These are phyloP conservation scores for Candida glucosophila DNA, from an alignment of 1,139 yeast genomes.

Conservation along the genomic window DNA sequence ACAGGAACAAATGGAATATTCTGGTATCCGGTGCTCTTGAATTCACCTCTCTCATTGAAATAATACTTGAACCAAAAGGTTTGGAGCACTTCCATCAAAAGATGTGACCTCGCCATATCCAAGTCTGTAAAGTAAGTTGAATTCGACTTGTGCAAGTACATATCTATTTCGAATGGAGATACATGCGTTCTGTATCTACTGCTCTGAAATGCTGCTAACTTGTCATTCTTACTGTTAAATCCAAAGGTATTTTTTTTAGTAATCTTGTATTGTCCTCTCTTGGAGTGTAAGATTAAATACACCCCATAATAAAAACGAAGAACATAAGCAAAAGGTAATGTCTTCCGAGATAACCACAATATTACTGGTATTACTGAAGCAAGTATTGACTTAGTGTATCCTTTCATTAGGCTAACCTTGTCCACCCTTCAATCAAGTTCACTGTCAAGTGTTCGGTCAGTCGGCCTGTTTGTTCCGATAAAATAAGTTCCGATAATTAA, in stretches of 20 bases:
- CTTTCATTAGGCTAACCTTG: no score
- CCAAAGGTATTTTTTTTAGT: constrained; percentile 29
- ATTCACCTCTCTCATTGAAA: constrained; percentile 32
- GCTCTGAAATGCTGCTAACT: constrained; percentile 35
- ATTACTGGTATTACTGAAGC: no score
- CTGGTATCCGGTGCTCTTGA: constrained; percentile 11
- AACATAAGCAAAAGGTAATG: constrained; percentile 63
- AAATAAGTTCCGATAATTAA: no score
- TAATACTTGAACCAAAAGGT: constrained; percentile 34
- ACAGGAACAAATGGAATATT: constrained; percentile 69
- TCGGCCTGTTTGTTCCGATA: no score
- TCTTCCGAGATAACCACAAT: constrained; percentile 46
- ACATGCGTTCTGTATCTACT: constrained; percentile 46
- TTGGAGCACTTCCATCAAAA: constrained; percentile 49
- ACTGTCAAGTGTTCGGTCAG: no score
- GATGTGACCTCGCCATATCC: constrained; percentile 68
- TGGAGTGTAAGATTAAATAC: constrained; percentile 32
- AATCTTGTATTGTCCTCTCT: constrained; percentile 12
- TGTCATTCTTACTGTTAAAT: constrained; percentile 11
- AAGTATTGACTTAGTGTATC: no score
- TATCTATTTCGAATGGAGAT: constrained; percentile 74
- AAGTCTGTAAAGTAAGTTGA: constrained; percentile 80
- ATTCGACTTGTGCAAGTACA: constrained; percentile 81
- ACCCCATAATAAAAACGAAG: constrained; percentile 49
- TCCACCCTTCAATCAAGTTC: no score